Conservation (phyloP, 2,329 filamentous ascomycete genomes). For the Diaporthe helianthi region DNA sequence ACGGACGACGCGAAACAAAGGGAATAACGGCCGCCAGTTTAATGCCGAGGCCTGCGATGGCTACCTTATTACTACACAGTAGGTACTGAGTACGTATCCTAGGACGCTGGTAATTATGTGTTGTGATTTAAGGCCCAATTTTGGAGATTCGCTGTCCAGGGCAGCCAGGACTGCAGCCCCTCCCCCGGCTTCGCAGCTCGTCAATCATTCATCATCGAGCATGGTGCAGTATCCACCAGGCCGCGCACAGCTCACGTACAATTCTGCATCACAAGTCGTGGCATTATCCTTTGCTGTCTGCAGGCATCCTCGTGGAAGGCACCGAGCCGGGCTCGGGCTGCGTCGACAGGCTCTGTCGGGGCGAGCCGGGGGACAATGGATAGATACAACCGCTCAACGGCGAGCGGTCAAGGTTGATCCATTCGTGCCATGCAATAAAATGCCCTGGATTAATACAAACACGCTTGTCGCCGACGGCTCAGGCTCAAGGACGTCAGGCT, state of each 20-base stretch:
- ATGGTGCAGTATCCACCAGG: conserved; percentile 13
- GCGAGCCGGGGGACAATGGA: conserved; percentile 1
- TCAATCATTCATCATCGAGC: conserved; percentile 25
- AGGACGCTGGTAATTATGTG: conserved; percentile 5
- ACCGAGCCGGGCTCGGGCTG: conserved; percentile 14
- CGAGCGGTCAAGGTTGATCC: conserved; percentile 10
- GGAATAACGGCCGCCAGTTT: neutral
- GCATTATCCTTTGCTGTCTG: conserved; percentile 19
- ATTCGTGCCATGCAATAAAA: conserved; percentile 9
- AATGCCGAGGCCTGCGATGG: neutral
- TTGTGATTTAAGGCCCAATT: conserved; percentile 17
- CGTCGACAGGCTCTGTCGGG: neutral
- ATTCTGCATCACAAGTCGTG: conserved; percentile 6
- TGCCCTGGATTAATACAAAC: conserved; percentile 1
- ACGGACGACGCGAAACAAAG: neutral
- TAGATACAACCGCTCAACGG: neutral
- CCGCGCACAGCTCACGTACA: conserved; percentile 22
- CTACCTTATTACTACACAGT: conserved; percentile 11
- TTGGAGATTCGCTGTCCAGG: conserved; percentile 16
- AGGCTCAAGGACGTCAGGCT: neutral
- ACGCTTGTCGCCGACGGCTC: neutral
- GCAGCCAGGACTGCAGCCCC: too few species aligned
- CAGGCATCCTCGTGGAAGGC: conserved; percentile 17
- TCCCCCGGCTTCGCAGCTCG: conserved; percentile 7
- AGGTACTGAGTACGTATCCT: neutral